phyloP scores from a whole-genome alignment of 2,329 filamentous ascomycete genomes.

The Cladosporium sp. region DNA sequence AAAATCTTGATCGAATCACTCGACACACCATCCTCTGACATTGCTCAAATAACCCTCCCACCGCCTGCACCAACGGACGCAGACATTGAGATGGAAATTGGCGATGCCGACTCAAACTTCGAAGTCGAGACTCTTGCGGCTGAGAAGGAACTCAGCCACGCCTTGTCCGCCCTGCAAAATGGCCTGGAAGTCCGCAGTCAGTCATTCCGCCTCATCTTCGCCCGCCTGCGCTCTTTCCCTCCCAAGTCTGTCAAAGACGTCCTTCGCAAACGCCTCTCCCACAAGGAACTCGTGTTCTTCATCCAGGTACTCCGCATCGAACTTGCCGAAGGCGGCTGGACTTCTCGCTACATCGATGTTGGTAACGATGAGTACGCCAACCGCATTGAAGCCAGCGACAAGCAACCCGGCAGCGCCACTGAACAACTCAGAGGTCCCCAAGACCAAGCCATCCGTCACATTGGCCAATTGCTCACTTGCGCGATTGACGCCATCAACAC shows the following conservation, averaged over 20 bases:
- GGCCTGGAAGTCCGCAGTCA: slow-evolving; percentile 64
- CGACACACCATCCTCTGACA: slow-evolving; percentile 44
- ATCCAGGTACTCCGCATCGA: slow-evolving; percentile 73
- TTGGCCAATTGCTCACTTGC: slow-evolving; percentile 70
- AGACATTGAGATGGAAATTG: slow-evolving; percentile 43
- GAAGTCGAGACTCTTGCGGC: slow-evolving; percentile 43
- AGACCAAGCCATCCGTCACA: slow-evolving; percentile 69
- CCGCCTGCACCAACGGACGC: slow-evolving; percentile 46
- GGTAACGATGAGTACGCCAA: slow-evolving; percentile 41
- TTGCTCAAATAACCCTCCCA: slow-evolving; percentile 20
- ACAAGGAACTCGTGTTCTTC: slow-evolving; percentile 69
- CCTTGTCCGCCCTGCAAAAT: slow-evolving; percentile 67
- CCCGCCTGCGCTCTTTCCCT: slow-evolving; percentile 69
- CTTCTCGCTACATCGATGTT: slow-evolving; percentile 67
- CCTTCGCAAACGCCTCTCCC: slow-evolving; percentile 64
- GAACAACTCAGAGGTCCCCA: slow-evolving; percentile 57
- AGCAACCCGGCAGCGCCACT: slow-evolving; percentile 58
- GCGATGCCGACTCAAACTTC: slow-evolving; percentile 34
- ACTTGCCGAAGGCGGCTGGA: slow-evolving; percentile 75
- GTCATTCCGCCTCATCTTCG: slow-evolving; percentile 68
- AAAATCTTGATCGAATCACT: slow-evolving; percentile 69
- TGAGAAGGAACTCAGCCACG: slow-evolving; percentile 63
- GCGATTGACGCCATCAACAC: slow-evolving; percentile 76
- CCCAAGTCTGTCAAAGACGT: slow-evolving; percentile 61
- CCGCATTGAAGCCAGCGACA: slow-evolving; percentile 21